Evolutionary conservation across 2,329 filamentous ascomycete species (phyloP).

Genomic region (Talaromyces islandicus): DNA sequence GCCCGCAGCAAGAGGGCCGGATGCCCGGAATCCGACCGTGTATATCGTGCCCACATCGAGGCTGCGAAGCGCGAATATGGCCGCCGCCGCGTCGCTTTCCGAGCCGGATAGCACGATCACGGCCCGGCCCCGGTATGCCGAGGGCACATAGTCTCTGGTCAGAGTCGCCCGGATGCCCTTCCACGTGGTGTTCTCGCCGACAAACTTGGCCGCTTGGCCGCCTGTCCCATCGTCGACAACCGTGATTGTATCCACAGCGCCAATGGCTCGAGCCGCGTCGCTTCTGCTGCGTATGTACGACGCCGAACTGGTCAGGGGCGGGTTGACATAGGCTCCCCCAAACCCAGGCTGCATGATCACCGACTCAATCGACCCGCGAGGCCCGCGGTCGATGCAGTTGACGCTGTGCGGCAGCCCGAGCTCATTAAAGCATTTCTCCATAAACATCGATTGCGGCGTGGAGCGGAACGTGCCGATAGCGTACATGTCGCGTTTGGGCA

Average conservation of each 20-base stretch:
- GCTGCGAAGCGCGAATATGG: constrained; percentile 71
- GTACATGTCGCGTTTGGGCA: constrained; percentile 74
- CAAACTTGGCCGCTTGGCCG: constrained; percentile 48
- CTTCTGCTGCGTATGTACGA: constrained; percentile 61
- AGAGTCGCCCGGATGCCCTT: constrained; percentile 77
- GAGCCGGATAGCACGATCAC: constrained; percentile 69
- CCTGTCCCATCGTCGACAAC: constrained; percentile 45
- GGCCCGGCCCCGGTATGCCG: constrained; percentile 69
- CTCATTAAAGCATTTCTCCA: constrained; percentile 77
- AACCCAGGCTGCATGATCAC: constrained; percentile 70
- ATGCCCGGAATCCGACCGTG: constrained; percentile 71
- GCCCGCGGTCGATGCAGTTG: constrained; percentile 64
- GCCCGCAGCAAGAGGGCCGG: constrained; percentile 53
- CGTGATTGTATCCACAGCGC: constrained; percentile 75
- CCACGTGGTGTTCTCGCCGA: constrained; percentile 80
- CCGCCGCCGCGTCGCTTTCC: constrained; percentile 69
- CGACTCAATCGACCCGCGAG: constrained; percentile 61
- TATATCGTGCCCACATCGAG: constrained; percentile 74
- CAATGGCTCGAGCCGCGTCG: constrained; percentile 71
- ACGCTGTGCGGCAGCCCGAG: constrained; percentile 82
- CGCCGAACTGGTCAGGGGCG: constrained; percentile 55
- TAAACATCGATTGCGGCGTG: constrained; percentile 76
- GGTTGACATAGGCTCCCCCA: constrained; percentile 75
- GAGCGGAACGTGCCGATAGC: constrained; percentile 68
- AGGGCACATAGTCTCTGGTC: constrained; percentile 74